phyloP scores from a whole-genome alignment of 2,329 filamentous ascomycete genomes.

The Aspergillus sp. region DNA sequence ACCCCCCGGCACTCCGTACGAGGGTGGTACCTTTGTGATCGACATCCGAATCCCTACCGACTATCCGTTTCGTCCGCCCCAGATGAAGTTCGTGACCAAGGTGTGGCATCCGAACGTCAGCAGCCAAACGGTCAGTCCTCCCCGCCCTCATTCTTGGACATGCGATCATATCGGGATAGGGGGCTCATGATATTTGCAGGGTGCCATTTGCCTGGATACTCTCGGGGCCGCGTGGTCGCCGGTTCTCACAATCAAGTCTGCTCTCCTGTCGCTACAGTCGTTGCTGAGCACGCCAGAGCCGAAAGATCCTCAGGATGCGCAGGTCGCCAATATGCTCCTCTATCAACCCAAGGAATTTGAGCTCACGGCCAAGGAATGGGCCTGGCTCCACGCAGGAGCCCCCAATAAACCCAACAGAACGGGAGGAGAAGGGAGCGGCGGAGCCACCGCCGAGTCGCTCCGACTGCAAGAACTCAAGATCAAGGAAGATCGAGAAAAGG shows the following conservation, averaged over 20 bases:
- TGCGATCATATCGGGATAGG: neutral
- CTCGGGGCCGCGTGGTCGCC: constrained; percentile 89
- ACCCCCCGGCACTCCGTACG: constrained; percentile 90
- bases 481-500: constrained; percentile 57
- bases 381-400: constrained; percentile 77
- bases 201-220: constrained; percentile 94
- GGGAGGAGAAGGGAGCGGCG: constrained; percentile 54
- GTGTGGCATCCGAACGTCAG: constrained; percentile 98
- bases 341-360: constrained; percentile 76
- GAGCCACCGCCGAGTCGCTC: constrained; percentile 53
- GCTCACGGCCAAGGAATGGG: constrained; percentile 84
- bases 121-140: constrained; percentile 74
- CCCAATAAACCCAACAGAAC: constrained; percentile 58
- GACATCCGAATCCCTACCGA: constrained; percentile 84
- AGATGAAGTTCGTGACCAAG: constrained; percentile 88
- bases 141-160: neutral
- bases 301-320: constrained; percentile 93
- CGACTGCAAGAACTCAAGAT: constrained; percentile 54
- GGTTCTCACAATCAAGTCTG: constrained; percentile 93
- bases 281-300: constrained; percentile 92
- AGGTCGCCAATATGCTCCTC: constrained; percentile 88
- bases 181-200: constrained; percentile 54
- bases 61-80: constrained; percentile 90
- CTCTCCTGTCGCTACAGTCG: constrained; percentile 87
- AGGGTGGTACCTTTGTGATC: constrained; percentile 76